phyloP scores from a whole-genome alignment of 192 early-diverging fungal species.

The Geosiphon pyriformis region DNA sequence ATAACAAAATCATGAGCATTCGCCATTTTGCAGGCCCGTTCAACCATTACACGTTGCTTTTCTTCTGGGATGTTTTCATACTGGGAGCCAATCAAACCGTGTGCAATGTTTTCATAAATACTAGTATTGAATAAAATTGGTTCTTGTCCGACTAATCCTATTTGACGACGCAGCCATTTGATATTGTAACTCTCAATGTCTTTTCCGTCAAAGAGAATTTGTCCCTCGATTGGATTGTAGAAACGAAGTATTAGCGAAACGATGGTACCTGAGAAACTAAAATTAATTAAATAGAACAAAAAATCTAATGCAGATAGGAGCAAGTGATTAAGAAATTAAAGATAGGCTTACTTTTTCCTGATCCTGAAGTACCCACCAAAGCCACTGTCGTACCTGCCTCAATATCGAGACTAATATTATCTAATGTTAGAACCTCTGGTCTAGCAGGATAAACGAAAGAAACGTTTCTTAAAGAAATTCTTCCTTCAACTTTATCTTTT shows the following conservation, averaged over 20 bases:
- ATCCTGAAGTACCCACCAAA: constrained; percentile 76
- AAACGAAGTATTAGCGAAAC: constrained; percentile 38
- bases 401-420: constrained; percentile 43
- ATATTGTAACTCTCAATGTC: constrained; percentile 59
- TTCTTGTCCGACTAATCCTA: constrained; percentile 74
- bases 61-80: constrained; percentile 5
- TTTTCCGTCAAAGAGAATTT: constrained; percentile 54
- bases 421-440: constrained; percentile 47
- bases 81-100: constrained; percentile 12
- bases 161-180: constrained; percentile 51
- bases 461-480: constrained; percentile 49
- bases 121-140: constrained; percentile 56
- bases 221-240: constrained; percentile 45
- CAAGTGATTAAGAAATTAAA: not conserved
- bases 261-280: constrained; percentile 27
- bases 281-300: not conserved
- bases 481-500: constrained; percentile 38
- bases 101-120: constrained; percentile 34
- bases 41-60: constrained; percentile 30
- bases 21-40: constrained; percentile 56
- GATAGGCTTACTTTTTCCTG: constrained; percentile 68
- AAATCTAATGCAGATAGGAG: not conserved
- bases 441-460: constrained; percentile 63
- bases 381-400: constrained; percentile 69
- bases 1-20: constrained; percentile 76